A percentile compares a stretch with the other conserved stretches of the same genome.
Evolutionary conservation across 192 early-diverging fungal genomes (phyloP).

Genomic region (Gigaspora rosea): DNA sequence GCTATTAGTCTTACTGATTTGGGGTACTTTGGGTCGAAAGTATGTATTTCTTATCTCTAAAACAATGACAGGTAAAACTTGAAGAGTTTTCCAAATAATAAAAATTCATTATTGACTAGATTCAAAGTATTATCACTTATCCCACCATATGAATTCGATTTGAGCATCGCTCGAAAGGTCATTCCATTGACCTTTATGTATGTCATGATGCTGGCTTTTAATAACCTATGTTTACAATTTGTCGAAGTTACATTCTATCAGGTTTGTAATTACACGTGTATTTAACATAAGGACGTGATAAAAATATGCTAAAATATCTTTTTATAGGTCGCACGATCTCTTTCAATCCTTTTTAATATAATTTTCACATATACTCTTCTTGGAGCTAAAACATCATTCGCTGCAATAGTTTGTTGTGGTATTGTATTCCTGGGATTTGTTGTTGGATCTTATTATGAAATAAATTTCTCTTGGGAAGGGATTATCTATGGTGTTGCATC

Average conservation of each 20-base stretch:
- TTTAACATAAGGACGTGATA: background rate
- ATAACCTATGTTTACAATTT: constrained; percentile 65
- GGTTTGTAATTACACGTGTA: constrained; percentile 28
- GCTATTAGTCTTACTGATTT: constrained; percentile 52
- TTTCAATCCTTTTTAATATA: constrained; percentile 70
- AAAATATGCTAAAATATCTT: background rate
- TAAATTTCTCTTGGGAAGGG: constrained; percentile 66
- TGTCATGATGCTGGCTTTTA: constrained; percentile 66
- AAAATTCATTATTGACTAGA: constrained; percentile 33
- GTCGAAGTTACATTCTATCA: constrained; percentile 74
- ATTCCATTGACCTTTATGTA: constrained; percentile 64
- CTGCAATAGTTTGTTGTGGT: constrained; percentile 56
- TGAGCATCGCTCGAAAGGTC: constrained; percentile 52
- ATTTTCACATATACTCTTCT: constrained; percentile 65
- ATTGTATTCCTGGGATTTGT: constrained; percentile 66
- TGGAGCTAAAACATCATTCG: constrained; percentile 51
- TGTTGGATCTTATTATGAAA: constrained; percentile 66
- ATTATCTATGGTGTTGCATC: constrained; percentile 66
- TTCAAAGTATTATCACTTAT: constrained; percentile 55
- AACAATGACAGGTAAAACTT: background rate
- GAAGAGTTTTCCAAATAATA: background rate
- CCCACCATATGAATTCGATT: constrained; percentile 64
- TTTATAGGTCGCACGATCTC: constrained; percentile 57
- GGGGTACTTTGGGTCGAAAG: constrained; percentile 57
- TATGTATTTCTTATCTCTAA: constrained; percentile 32